Evolutionary conservation across 2,329 filamentous ascomycete species (phyloP).

Genomic region (Monosporascus sp.): DNA sequence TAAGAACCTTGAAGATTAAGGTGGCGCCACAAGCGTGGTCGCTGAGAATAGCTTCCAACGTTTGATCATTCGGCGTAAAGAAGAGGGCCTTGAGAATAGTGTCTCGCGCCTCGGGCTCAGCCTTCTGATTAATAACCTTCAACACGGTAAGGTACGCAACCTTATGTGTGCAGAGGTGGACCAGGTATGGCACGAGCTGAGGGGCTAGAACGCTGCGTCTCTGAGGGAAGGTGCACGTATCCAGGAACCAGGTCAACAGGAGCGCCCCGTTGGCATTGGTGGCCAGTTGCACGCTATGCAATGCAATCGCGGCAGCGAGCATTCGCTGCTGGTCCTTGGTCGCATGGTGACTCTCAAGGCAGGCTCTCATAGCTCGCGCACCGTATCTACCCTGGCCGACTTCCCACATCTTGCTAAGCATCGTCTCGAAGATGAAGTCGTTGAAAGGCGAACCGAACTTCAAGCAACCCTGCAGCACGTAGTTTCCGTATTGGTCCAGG

Average conservation of each 20-base stretch:
- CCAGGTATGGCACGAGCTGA: constrained; percentile 83
- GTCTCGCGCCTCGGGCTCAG: constrained; percentile 87
- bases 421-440: constrained; percentile 96
- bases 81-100: constrained; percentile 86
- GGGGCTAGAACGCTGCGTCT: constrained; percentile 89
- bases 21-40: constrained; percentile 92
- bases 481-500: constrained; percentile 97
- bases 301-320: constrained; percentile 89
- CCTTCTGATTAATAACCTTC: constrained; percentile 97
- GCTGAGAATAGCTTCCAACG: constrained; percentile 81
- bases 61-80: constrained; percentile 81
- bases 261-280: constrained; percentile 95
- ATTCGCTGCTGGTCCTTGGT: constrained; percentile 94
- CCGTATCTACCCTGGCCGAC: constrained; percentile 89
- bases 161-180: constrained; percentile 96
- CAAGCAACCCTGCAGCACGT: constrained; percentile 92
- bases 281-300: constrained; percentile 92
- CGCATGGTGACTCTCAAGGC: constrained; percentile 90
- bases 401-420: constrained; percentile 92
- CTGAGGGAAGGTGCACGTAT: constrained; percentile 93
- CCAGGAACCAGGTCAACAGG: constrained; percentile 93
- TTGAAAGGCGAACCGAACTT: constrained; percentile 87
- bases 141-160: constrained; percentile 95
- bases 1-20: constrained; percentile 96
- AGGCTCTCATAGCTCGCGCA: constrained; percentile 92